These are phyloP conservation scores for Domatiomyces catenatus DNA, from an alignment of 2,329 filamentous ascomycete genomes.

Conservation along the genomic window DNA sequence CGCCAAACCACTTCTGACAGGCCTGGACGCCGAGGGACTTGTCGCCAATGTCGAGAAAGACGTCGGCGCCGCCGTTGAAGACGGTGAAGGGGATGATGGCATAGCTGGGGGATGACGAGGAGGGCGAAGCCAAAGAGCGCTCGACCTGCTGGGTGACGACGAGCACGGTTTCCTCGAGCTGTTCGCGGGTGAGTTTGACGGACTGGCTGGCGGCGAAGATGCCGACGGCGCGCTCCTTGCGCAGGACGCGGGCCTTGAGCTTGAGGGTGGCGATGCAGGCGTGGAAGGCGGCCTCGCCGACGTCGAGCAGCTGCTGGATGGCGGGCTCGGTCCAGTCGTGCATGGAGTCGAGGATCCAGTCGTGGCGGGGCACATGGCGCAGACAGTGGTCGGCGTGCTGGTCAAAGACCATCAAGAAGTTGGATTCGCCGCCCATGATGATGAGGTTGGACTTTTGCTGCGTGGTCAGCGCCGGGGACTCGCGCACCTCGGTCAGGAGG, in stretches of 20 bases:
- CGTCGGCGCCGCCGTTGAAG: constrained; percentile 94
- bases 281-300: constrained; percentile 68
- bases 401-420: constrained; percentile 79
- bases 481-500: constrained; percentile 62
- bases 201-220: constrained; percentile 49
- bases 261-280: constrained; percentile 69
- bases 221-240: constrained; percentile 73
- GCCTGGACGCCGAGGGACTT: constrained; percentile 91
- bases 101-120: constrained; percentile 19
- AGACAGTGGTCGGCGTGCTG: constrained; percentile 50
- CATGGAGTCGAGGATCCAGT: constrained; percentile 48
- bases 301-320: constrained; percentile 67
- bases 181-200: constrained; percentile 64
- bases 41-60: constrained; percentile 97
- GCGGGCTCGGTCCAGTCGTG: constrained; percentile 41
- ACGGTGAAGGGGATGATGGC: constrained; percentile 69
- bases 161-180: constrained; percentile 86
- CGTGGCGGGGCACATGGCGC: constrained; percentile 40
- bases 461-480: constrained; percentile 44
- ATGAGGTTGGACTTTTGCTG: constrained; percentile 63
- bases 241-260: constrained; percentile 56
- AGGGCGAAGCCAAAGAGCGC: constrained; percentile 50
- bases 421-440: constrained; percentile 90
- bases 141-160: constrained; percentile 89
- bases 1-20: constrained; percentile 80